Conservation (phyloP, 805 yeast species). For the Cyberlindnera meyerae region DNA sequence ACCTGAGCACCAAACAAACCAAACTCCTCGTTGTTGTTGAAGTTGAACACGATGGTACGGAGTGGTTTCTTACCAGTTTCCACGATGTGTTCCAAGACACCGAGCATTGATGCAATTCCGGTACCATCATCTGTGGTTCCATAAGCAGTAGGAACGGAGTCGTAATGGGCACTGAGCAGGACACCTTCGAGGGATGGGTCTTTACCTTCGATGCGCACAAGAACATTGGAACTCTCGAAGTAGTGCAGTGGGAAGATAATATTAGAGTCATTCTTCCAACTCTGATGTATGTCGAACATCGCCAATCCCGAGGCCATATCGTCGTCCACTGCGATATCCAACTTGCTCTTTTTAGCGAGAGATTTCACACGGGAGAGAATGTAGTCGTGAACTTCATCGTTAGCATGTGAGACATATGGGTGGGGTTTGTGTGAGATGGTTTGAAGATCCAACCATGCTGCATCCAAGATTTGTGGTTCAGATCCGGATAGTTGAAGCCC, state of each 20-base stretch:
- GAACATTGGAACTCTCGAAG: conserved; percentile 77
- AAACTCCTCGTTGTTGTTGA: conserved; percentile 87
- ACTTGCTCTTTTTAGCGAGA: conserved; percentile 26
- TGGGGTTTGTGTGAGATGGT: conserved; percentile 61
- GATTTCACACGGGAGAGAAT: conserved; percentile 39
- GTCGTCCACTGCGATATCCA: conserved; percentile 31
- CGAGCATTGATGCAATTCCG: conserved; percentile 79
- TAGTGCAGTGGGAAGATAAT: conserved; percentile 49
- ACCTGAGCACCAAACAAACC: conserved; percentile 79
- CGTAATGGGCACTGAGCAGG: conserved; percentile 80
- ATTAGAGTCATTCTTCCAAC: conserved; percentile 36
- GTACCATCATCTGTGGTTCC: conserved; percentile 94
- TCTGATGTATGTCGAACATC: conserved; percentile 48
- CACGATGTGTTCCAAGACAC: conserved; percentile 50
- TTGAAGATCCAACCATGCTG: conserved; percentile 72
- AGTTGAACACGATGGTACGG: conserved; percentile 74
- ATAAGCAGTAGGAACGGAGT: conserved; percentile 78
- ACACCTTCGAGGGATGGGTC: conserved; percentile 58
- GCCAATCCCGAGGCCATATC: conserved; percentile 33
- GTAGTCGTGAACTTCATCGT: conserved; percentile 72
- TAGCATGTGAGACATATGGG: conserved; percentile 74
- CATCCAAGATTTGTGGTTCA: conserved; percentile 32
- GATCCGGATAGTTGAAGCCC: conserved; percentile 41
- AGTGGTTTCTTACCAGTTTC: conserved; percentile 44
- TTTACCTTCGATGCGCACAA: conserved; percentile 68